phyloP scores from a whole-genome alignment of 1,284 basidiomycete genomes.

The Athelia psychrophila region DNA sequence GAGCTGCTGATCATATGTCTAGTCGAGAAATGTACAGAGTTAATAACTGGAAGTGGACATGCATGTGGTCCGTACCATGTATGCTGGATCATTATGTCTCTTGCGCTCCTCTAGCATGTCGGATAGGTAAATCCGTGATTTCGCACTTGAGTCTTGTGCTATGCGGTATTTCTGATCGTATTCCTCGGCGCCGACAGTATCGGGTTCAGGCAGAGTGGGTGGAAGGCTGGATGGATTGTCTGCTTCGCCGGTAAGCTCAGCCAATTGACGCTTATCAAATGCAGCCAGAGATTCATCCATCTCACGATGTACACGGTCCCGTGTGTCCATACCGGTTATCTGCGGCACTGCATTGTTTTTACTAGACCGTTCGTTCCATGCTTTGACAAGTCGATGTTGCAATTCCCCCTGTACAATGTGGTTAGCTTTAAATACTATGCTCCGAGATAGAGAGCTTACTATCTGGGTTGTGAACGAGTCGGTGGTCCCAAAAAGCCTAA shows the following conservation, averaged over 20 bases:
- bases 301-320: neutral
- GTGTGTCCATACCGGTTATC: neutral
- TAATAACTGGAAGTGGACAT: constrained; percentile 8
- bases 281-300: neutral
- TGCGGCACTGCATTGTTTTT: constrained; percentile 1
- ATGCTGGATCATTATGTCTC: neutral
- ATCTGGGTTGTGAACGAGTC: constrained; percentile 28
- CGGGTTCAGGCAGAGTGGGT: no score
- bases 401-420: constrained; percentile 1
- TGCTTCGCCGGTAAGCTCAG: neutral
- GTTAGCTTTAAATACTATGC: constrained; percentile 1
- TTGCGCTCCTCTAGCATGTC: neutral
- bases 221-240: no score
- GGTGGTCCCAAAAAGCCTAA: constrained; percentile 27
- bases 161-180: neutral
- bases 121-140: neutral
- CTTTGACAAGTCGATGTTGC: constrained; percentile 1
- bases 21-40: no score
- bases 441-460: constrained; percentile 13
- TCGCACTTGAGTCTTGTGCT: neutral
- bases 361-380: neutral
- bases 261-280: no score
- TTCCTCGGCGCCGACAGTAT: neutral
- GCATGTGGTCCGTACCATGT: constrained; percentile 1
- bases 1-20: no score